Evolutionary conservation across 495 filamentous ascomycete species (phyloP).

Genomic region (Eremomyces bilateralis): DNA sequence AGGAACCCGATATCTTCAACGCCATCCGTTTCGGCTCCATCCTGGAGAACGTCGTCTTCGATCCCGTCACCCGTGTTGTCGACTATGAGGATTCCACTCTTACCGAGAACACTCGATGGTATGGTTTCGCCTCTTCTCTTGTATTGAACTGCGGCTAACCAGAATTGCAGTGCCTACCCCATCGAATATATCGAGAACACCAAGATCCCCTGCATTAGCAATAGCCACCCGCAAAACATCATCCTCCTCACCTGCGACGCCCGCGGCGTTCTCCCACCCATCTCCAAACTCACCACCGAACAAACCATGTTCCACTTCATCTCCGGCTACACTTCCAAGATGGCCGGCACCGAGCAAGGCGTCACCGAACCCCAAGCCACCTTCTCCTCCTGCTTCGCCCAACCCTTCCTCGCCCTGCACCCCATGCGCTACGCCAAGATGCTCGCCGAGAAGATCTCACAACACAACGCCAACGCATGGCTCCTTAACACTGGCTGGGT

Average conservation of each 20-base stretch:
- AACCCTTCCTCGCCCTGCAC: constrained; percentile 96
- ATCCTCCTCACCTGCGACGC: constrained; percentile 96
- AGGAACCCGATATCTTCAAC: constrained; percentile 92
- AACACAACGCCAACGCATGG: constrained; percentile 95
- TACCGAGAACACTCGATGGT: constrained; percentile 92
- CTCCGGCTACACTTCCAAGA: constrained; percentile 98
- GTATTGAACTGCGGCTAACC: not conserved
- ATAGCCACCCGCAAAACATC: constrained; percentile 87
- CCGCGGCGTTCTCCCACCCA: constrained; percentile 88
- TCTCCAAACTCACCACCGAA: constrained; percentile 86
- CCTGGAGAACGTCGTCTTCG: constrained; percentile 96
- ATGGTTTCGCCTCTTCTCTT: constrained; percentile 7
- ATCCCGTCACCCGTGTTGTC: constrained; percentile 68
- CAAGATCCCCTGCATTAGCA: constrained; percentile 83
- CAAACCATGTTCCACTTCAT: constrained; percentile 99
- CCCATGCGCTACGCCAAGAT: constrained; percentile 98
- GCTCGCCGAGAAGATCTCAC: constrained; percentile 90
- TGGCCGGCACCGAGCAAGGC: constrained; percentile 96
- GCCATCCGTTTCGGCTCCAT: constrained; percentile 95
- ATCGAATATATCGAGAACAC: constrained; percentile 98
- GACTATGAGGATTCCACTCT: constrained; percentile 90
- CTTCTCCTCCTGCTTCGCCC: constrained; percentile 98
- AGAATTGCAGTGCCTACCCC: constrained; percentile 50
- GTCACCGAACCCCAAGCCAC: constrained; percentile 92
- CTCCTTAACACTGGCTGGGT: constrained; percentile 98